Conservation (phyloP, 768 basidiomycete species). For the Crassisporium funariophilum region DNA sequence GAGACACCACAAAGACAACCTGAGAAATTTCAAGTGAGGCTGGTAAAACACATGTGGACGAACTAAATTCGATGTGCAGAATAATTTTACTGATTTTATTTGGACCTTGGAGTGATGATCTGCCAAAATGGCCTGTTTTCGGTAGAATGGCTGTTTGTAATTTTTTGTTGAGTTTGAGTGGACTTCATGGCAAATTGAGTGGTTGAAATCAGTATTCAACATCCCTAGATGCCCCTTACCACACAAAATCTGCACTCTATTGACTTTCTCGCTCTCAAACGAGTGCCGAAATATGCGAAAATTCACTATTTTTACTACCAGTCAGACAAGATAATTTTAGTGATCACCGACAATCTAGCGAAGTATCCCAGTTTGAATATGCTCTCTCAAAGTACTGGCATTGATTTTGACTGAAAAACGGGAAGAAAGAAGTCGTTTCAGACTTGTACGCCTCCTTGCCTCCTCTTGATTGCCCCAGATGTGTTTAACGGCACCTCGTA, state of each 20-base stretch:
- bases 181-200: neutral
- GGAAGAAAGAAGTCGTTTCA: neutral
- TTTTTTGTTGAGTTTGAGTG: neutral
- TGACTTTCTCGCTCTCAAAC: neutral
- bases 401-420: neutral
- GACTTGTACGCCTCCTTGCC: neutral
- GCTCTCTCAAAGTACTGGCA: neutral
- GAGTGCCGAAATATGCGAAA: neutral
- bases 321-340: neutral
- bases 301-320: slow-evolving; percentile 1
- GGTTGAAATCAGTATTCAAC: neutral
- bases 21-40: neutral
- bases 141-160: neutral
- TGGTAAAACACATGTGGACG: neutral
- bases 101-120: neutral
- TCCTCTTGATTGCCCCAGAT: neutral
- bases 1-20: slow-evolving; percentile 1
- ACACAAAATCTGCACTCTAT: neutral
- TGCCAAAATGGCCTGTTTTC: neutral
- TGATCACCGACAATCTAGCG: neutral
- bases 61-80: neutral
- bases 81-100: slow-evolving; percentile 2
- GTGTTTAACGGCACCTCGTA: neutral
- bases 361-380: neutral
- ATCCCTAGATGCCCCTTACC: neutral